Conservation (phyloP, 75 land plant species). For the Sequoia sempervirens region DNA sequence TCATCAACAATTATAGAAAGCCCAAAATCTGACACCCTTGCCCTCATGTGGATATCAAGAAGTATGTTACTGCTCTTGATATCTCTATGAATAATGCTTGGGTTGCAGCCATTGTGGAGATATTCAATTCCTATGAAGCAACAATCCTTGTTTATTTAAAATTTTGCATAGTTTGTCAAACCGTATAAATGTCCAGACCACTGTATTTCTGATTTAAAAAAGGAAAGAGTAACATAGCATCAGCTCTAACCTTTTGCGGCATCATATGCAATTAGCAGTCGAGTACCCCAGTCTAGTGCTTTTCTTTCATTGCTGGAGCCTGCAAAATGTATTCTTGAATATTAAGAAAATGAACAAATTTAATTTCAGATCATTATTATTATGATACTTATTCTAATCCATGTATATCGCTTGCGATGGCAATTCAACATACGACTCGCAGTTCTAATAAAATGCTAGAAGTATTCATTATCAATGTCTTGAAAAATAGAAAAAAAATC, state of each 20-base stretch:
- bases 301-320: slow-evolving; percentile 4
- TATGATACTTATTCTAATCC: not conserved
- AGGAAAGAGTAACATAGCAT: not conserved
- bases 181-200: no score
- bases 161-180: not conserved
- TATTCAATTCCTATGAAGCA: slow-evolving; percentile 46
- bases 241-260: slow-evolving; percentile 54
- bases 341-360: not conserved
- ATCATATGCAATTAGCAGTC: slow-evolving; percentile 42
- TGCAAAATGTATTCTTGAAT: not conserved
- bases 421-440: slow-evolving; percentile 6
- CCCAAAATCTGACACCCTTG: slow-evolving; percentile 67
- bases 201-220: not conserved
- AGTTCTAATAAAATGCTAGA: not conserved
- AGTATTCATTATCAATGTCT: not conserved
- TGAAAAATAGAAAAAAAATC: not conserved
- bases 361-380: not conserved
- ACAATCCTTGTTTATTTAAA: not conserved
- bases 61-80: slow-evolving; percentile 64
- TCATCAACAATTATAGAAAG: slow-evolving; percentile 52
- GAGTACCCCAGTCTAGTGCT: slow-evolving; percentile 48
- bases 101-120: slow-evolving; percentile 59
- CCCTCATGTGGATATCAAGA: slow-evolving; percentile 50
- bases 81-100: slow-evolving; percentile 67
- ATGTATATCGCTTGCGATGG: not conserved